These are phyloP conservation scores for Diplodia intermedia DNA, from an alignment of 2,329 filamentous ascomycete genomes.

Conservation along the genomic window DNA sequence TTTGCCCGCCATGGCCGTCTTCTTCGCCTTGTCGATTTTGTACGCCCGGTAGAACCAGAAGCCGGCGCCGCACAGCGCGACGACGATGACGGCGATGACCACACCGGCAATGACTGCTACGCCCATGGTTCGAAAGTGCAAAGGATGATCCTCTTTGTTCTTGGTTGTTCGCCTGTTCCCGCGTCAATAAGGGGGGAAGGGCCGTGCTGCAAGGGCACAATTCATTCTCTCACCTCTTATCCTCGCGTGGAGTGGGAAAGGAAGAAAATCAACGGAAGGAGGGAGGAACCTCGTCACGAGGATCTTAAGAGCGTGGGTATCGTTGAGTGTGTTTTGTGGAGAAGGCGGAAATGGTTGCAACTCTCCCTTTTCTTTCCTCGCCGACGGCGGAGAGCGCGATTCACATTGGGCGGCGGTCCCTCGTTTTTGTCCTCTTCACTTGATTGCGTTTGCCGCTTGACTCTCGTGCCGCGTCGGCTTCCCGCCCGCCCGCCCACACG, in stretches of 20 bases:
- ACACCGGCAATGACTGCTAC: background rate
- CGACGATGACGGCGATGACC: conserved; percentile 15
- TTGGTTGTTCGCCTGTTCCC: background rate
- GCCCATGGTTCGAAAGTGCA: background rate
- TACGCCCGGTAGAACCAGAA: conserved; percentile 28
- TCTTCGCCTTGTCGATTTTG: conserved; percentile 21
- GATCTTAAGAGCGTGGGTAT: background rate
- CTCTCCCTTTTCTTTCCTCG: background rate
- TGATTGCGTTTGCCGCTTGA: conserved; percentile 7
- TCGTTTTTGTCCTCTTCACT: background rate
- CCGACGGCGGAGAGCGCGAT: background rate
- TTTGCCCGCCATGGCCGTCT: conserved; percentile 23
- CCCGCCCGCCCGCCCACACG: background rate
- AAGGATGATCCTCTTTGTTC: background rate
- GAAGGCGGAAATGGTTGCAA: background rate
- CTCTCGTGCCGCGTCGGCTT: background rate
- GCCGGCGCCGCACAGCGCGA: conserved; percentile 13
- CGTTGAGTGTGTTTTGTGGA: background rate
- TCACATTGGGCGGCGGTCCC: background rate
- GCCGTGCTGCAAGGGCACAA: conserved; percentile 1
- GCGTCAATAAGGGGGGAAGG: conserved; percentile 13
- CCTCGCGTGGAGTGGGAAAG: background rate
- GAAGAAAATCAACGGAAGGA: background rate
- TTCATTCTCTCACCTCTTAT: conserved; percentile 3
- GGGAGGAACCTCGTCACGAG: background rate